Percentiles rank a stretch among this genome's conserved stretches.
Evolutionary conservation across 495 filamentous ascomycete species (phyloP).

Genomic region (Hypoxylon lenormandii): DNA sequence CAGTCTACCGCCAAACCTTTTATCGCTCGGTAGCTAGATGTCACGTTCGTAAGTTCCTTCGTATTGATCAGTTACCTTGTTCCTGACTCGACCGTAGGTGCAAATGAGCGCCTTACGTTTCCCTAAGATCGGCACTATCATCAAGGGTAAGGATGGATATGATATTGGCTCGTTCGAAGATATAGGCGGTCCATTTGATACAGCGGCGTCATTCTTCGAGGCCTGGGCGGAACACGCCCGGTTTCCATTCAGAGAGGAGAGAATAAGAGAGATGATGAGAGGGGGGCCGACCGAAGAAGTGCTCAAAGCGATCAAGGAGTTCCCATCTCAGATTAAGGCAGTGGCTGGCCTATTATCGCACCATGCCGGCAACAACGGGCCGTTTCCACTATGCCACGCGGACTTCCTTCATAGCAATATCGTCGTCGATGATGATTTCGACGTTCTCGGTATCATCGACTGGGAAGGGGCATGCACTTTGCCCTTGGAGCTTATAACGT

Average conservation of each 20-base stretch:
- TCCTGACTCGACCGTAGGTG: constrained; percentile 17
- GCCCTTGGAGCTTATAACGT: constrained; percentile 44
- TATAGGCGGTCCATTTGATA: constrained; percentile 45
- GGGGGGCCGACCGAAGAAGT: constrained; percentile 19
- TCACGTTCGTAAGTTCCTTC: constrained; percentile 9
- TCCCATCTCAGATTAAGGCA: constrained; percentile 30
- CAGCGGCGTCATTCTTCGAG: constrained; percentile 37
- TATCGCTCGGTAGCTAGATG: constrained; percentile 23
- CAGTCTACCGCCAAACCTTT: constrained; percentile 3
- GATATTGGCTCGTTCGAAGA: constrained; percentile 37
- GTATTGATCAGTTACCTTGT: neutral
- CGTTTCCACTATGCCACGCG: constrained; percentile 48
- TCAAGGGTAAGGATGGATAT: constrained; percentile 30
- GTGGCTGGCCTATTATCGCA: constrained; percentile 31
- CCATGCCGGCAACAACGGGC: constrained; percentile 26
- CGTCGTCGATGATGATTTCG: constrained; percentile 50
- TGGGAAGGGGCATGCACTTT: constrained; percentile 52
- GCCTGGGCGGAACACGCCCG: constrained; percentile 30
- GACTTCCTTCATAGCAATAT: constrained; percentile 56
- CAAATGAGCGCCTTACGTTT: constrained; percentile 34
- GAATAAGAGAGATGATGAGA: constrained; percentile 15
- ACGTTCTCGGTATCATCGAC: constrained; percentile 52
- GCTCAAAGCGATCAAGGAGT: constrained; percentile 29
- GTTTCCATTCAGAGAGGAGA: constrained; percentile 26
- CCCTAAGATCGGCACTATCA: constrained; percentile 32